phyloP scores from a whole-genome alignment of 306 rosid species.

The Gillenia trifoliata region DNA sequence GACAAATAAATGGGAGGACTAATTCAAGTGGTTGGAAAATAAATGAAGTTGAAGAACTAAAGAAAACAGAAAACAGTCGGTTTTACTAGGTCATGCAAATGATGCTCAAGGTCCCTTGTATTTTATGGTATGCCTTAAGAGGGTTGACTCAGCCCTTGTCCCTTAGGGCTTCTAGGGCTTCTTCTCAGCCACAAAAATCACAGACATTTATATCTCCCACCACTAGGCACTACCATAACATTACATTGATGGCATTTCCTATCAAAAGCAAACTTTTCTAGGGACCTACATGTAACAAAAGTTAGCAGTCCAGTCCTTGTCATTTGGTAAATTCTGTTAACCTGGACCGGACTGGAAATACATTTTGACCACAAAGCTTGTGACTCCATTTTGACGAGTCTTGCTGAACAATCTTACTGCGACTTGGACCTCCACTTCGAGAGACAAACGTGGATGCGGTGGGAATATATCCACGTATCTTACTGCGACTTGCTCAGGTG shows the following conservation, averaged over 20 bases:
- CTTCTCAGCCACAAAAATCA: background rate
- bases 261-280: background rate
- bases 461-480: background rate
- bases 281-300: constrained; percentile 23
- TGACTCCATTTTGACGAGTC: background rate
- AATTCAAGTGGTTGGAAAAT: background rate
- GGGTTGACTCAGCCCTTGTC: background rate
- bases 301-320: constrained; percentile 17
- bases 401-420: background rate
- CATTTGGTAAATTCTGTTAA: constrained; percentile 6
- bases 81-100: background rate
- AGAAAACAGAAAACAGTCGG: background rate
- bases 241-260: constrained; percentile 14
- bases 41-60: background rate
- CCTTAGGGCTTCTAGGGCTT: background rate
- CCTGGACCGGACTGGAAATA: constrained; percentile 11
- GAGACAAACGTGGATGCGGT: background rate
- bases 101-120: background rate
- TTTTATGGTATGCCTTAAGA: background rate
- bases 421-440: background rate
- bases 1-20: background rate
- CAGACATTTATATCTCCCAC: constrained; percentile 5
- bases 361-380: background rate
- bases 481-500: background rate
- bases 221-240: background rate